A percentile compares a stretch with the other conserved stretches of the same genome.
These are phyloP conservation scores for Daldinia decipiens DNA, from an alignment of 495 filamentous ascomycete genomes.

Conservation along the genomic window DNA sequence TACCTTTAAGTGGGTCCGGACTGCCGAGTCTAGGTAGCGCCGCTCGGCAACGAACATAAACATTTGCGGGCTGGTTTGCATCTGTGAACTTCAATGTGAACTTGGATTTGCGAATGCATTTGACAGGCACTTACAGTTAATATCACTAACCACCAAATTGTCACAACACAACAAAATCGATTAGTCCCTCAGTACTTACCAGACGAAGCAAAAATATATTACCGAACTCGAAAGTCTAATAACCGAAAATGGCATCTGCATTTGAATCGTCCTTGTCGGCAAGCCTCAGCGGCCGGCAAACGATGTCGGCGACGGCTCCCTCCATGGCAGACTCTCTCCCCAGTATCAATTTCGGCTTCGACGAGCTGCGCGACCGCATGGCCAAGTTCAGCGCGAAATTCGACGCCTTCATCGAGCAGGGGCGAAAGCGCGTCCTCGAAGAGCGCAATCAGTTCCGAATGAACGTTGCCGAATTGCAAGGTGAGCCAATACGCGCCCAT, in stretches of 20 bases:
- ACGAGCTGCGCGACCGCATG: constrained; percentile 95
- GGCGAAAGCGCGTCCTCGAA: constrained; percentile 86
- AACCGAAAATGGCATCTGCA: constrained; percentile 67
- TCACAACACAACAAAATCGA: constrained; percentile 20
- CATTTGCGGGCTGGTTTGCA: constrained; percentile 26
- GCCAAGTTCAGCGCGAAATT: constrained; percentile 90
- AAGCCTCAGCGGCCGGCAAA: constrained; percentile 73
- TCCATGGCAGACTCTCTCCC: constrained; percentile 82
- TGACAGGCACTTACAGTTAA: neutral
- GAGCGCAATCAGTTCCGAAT: constrained; percentile 94
- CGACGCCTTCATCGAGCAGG: constrained; percentile 91
- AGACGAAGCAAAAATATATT: neutral
- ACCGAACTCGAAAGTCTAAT: constrained; percentile 3
- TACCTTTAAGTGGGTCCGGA: constrained; percentile 12
- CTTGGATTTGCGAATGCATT: constrained; percentile 7
- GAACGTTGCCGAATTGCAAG: constrained; percentile 88
- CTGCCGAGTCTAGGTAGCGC: constrained; percentile 6
- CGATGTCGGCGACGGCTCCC: constrained; percentile 59
- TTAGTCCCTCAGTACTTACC: constrained; percentile 4
- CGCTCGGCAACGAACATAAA: constrained; percentile 50
- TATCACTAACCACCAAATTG: constrained; percentile 14
- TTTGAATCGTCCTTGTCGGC: constrained; percentile 83
- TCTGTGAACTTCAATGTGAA: neutral
- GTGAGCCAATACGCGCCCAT: constrained; percentile 55
- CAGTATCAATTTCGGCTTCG: constrained; percentile 94